Conservation (phyloP, 1,284 basidiomycete species). For the Wallemia mellicola region DNA sequence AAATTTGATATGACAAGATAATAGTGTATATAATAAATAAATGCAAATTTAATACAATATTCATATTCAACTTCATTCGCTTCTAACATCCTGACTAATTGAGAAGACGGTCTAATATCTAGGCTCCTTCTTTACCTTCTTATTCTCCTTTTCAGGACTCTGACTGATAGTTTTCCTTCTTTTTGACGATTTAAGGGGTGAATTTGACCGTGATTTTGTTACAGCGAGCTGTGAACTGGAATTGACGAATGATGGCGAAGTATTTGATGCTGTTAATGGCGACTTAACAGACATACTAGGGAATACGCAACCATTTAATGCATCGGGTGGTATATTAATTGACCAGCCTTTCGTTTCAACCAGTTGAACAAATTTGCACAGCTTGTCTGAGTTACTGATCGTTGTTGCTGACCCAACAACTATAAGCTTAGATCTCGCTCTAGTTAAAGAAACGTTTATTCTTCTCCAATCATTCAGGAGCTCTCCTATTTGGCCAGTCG, state of each 20-base stretch:
- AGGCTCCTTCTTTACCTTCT: not conserved
- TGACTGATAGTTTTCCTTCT: not conserved
- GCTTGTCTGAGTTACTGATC: constrained; percentile 27
- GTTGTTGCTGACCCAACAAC: constrained; percentile 61
- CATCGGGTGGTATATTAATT: not conserved
- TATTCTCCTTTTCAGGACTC: not conserved
- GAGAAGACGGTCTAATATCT: not conserved
- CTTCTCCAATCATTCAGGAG: constrained; percentile 78
- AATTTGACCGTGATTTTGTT: not conserved
- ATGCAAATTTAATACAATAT: no score
- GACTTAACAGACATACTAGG: not conserved
- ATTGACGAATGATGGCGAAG: no score
- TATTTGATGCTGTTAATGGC: not conserved
- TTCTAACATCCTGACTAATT: not conserved
- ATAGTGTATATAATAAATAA: no score
- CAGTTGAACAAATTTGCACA: constrained; percentile 39
- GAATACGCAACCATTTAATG: not conserved
- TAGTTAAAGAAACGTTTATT: constrained; percentile 87
- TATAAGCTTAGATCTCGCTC: constrained; percentile 63
- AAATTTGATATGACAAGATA: no score
- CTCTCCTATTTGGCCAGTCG: constrained; percentile 37
- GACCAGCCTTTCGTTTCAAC: constrained; percentile 44
- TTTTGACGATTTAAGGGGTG: not conserved
- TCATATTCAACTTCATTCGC: no score
- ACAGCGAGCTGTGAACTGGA: not conserved